Percentiles rank a stretch among this genome's conserved stretches.
These are phyloP conservation scores for Xerocomus minutiporus DNA, from an alignment of 1,284 basidiomycete species.

Conservation along the genomic window DNA sequence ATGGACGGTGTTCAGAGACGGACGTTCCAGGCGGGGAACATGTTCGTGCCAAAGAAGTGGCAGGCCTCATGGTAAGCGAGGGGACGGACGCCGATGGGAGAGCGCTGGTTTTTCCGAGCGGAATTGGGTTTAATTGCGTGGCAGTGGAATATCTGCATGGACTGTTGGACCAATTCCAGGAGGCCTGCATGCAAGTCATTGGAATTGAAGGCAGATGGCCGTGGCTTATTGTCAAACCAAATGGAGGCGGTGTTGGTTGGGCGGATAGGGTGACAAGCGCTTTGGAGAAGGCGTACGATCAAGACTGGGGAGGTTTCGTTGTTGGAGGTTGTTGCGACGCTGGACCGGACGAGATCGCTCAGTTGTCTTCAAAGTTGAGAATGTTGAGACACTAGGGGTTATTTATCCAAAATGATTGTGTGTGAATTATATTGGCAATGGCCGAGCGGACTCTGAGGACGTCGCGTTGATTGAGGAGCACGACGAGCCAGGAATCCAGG, in stretches of 20 bases:
- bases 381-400: conserved; percentile 8
- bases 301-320: conserved; percentile 52
- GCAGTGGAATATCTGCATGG: conserved; percentile 35
- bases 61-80: conserved; percentile 31
- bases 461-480: conserved; percentile 4
- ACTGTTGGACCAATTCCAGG: conserved; percentile 36
- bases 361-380: conserved; percentile 17
- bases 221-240: conserved; percentile 71
- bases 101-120: conserved; percentile 37
- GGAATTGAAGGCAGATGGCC: conserved; percentile 28
- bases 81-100: conserved; percentile 17
- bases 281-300: conserved; percentile 22
- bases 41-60: conserved; percentile 36
- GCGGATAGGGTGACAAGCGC: conserved; percentile 37
- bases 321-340: conserved; percentile 74
- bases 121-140: conserved; percentile 74
- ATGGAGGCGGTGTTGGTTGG: conserved; percentile 56
- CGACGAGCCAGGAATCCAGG: conserved; percentile 16
- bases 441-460: conserved; percentile 17
- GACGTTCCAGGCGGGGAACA: conserved; percentile 23
- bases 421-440: conserved; percentile 18
- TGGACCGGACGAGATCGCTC: conserved; percentile 50
- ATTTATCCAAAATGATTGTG: conserved; percentile 6
- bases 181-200: conserved; percentile 17
- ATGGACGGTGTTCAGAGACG: conserved; percentile 48